Conservation (phyloP, 2,329 filamentous ascomycete species). For the Rutstroemia sp. region DNA sequence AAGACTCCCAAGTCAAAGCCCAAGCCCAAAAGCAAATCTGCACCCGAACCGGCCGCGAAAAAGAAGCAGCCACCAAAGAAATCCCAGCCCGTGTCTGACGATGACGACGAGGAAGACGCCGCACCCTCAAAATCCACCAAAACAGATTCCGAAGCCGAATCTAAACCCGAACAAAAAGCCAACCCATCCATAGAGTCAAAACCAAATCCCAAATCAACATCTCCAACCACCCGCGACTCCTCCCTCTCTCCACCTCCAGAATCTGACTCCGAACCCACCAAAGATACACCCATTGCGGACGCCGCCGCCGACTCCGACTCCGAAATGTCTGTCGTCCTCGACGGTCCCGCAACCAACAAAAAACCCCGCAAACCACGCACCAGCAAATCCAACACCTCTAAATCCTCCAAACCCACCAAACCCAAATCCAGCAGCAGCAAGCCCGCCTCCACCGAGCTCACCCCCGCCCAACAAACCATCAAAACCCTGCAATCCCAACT, state of each 20-base stretch:
- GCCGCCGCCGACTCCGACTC: conserved; percentile 36
- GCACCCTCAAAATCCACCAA: neutral
- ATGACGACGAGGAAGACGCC: conserved; percentile 6
- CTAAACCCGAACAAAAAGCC: neutral
- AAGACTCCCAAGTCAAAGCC: conserved; percentile 9
- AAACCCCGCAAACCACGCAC: conserved; percentile 44
- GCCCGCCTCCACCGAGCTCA: conserved; percentile 31
- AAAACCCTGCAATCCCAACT: conserved; percentile 84
- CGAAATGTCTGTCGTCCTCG: conserved; percentile 69
- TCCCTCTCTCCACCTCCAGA: conserved; percentile 2
- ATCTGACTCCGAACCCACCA: conserved; percentile 13
- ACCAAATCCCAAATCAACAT: conserved; percentile 8
- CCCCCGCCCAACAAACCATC: conserved; percentile 69
- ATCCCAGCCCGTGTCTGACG: neutral
- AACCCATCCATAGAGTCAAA: neutral
- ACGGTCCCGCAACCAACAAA: conserved; percentile 36
- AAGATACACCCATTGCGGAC: conserved; percentile 1
- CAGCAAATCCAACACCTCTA: conserved; percentile 27
- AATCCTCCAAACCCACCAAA: conserved; percentile 26
- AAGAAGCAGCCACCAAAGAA: neutral
- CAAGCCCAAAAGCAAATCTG: neutral
- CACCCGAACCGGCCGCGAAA: neutral
- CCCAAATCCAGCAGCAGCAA: conserved; percentile 31
- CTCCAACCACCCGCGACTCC: conserved; percentile 10
- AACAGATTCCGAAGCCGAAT: neutral